Evolutionary conservation across 768 basidiomycete genomes (phyloP), one percentile per base, ranked within the genome.

Genomic region (Tylopilus sp.): DNA sequence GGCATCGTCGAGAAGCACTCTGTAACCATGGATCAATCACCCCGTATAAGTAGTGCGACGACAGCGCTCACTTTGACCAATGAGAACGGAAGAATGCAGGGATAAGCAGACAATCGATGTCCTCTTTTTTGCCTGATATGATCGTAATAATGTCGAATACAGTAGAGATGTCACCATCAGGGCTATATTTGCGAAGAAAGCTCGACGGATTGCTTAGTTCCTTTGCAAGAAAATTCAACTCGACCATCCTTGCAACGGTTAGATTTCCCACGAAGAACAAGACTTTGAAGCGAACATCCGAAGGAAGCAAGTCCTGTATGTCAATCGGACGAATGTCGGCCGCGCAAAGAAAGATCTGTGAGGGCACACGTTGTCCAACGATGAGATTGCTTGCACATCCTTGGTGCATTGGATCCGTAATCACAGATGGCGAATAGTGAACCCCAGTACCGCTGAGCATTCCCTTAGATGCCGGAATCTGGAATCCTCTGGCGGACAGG

Each of bases 1-100:
- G 11, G 31, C 16, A 28, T 73, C 72, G 50, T 75, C 73, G 6
- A 72, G 49, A 21, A 69, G 59, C 3, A 75, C 67, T 56, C 74
- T 73, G 36, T 36, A 30, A 16, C 25, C 37, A 26, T 38, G n/a
- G n/a, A 30, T 40, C 21, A 12, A 22, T 58, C 31, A 49, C 30
- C 31, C 8, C 19, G 16, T 11, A 24, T 10, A 21, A 29, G 10
- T 19, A 30, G 7, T 4, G 14, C 8, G 52, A 9, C 50, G 71
- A n/a, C n/a, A n/a, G n/a, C n/a, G n/a, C 67, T 28, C 30, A 76
- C 75, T 72, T 74, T 19, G 72, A 64, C 76, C 76, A 77, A 38
- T 77, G 77, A 8, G 66, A 50, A 46, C 74, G 64, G 51, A 78
- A 59, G 26, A 65, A 48, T 11, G 12, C n/a, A 2, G 48, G 48